phyloP scores from a whole-genome alignment of 192 early-diverging fungal genomes.

The Coemansia sp. region DNA sequence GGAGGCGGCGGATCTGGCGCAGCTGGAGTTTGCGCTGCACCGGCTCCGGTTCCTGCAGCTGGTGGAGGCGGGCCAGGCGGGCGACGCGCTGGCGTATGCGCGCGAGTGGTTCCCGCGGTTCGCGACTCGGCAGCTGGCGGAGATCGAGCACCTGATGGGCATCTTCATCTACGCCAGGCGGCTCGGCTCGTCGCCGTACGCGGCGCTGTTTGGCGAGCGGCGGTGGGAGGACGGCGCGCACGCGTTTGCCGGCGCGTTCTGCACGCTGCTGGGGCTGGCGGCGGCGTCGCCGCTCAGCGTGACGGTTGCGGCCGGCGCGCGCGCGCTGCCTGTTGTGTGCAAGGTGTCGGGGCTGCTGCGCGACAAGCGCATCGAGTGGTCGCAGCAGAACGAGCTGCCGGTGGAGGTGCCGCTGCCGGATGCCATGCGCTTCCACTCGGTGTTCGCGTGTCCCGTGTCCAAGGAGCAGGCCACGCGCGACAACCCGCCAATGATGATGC shows the following conservation, averaged over 20 bases:
- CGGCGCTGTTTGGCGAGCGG: conserved; percentile 48
- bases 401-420: conserved; percentile 89
- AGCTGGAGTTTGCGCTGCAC: conserved; percentile 89
- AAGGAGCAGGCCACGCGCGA: conserved; percentile 89
- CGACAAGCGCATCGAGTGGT: conserved; percentile 85
- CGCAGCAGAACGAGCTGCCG: conserved; percentile 86
- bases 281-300: conserved; percentile 30
- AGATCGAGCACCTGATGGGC: conserved; percentile 60
- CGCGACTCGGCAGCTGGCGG: conserved; percentile 19
- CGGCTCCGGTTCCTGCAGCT: conserved; percentile 76
- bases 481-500: conserved; percentile 99
- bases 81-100: conserved; percentile 77
- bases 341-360: conserved; percentile 89
- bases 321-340: conserved; percentile 86
- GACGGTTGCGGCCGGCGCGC: conserved; percentile 75
- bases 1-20: conserved; percentile 51
- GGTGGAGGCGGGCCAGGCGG: conserved; percentile 46
- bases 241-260: conserved; percentile 31
- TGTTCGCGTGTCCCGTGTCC: conserved; percentile 95
- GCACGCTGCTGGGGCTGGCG: conserved; percentile 32
- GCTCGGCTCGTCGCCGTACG: conserved; percentile 73
- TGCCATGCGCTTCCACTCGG: conserved; percentile 86
- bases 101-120: conserved; percentile 69
- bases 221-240: conserved; percentile 36
- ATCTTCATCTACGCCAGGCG: conserved; percentile 57